These are phyloP conservation scores for Vachellia collinsii DNA, from an alignment of 306 rosid species.

Conservation along the genomic window DNA sequence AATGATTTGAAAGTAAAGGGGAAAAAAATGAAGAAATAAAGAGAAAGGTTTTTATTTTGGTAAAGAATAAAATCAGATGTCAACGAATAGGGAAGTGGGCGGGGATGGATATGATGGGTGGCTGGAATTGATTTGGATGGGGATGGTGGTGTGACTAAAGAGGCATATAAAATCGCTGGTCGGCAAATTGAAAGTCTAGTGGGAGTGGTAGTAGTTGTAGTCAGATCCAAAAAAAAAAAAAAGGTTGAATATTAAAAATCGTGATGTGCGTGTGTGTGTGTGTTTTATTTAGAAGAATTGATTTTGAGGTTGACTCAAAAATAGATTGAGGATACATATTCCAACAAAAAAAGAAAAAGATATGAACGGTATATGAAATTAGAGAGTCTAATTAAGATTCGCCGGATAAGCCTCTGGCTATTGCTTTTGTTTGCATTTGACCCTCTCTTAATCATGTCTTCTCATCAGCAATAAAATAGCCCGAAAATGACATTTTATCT, in stretches of 20 bases:
- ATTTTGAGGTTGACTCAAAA: not conserved
- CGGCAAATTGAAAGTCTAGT: constrained; percentile 40
- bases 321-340: too few species aligned
- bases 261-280: too few species aligned
- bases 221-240: not conserved
- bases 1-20: not conserved
- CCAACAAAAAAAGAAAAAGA: not conserved
- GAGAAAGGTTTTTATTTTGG: not conserved
- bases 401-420: not conserved
- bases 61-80: constrained; percentile 5
- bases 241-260: not conserved
- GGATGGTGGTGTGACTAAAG: constrained; percentile 31
- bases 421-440: not conserved
- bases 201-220: not conserved
- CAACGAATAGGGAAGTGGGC: constrained; percentile 34
- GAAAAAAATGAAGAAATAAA: too few species aligned
- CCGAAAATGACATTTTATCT: not conserved
- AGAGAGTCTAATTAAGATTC: not conserved
- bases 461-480: not conserved
- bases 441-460: not conserved
- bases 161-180: constrained; percentile 36
- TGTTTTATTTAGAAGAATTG: too few species aligned
- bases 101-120: constrained; percentile 40
- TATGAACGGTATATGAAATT: not conserved
- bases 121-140: constrained; percentile 21